Base-by-base conservation (phyloP, 1,284 basidiomycete genomes). In the Moesziomyces antarcticus region DNA sequence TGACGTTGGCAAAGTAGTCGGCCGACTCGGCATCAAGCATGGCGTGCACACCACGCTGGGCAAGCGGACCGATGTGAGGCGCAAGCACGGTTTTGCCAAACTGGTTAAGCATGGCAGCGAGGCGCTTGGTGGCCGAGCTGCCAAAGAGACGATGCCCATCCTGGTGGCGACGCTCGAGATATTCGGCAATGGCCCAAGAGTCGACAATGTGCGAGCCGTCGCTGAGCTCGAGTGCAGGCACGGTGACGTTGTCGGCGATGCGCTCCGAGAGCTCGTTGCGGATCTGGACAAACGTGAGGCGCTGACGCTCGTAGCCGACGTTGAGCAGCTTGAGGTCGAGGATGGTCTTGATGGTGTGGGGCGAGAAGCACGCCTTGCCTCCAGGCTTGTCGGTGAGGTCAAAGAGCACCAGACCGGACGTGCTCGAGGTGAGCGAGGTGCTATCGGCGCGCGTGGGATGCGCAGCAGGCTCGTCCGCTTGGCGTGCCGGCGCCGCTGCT, bases 171-270 rank as follows among this genome's bases (percentile, higher is more conserved):
- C 62, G 42, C 35, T 72, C 66, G 24, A 73, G 62, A 22, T 71
- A 77, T 35, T 78, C 73, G 21, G 76, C 78, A 44, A 80, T 80
- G 52, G 52, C 55, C 76, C 76, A 80, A 20, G 59, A 65, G 46
- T 80, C 78, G 44, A 66, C 62, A n/a, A 80, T 57, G 46, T 78
- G 73, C n/a, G 67, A 60, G 5, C 74, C 77, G 44, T 77, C 73
- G 24, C 45, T 55, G 13, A 78, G 50, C 47, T 78, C 74, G 42
- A 80, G 50, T 0, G 67, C 75, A 14, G 78, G 78, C 13, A 80
- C 78, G 3, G 78, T 80, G 30, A 78, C 77, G 30, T 76, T 73
- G 46, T 74, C 73, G 9, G 56, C 64, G 20, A 77, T 47, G 9
- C 71, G 47, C 7, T 51, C 20, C 10, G 69, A 72, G 7, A 80